Conservation (phyloP, 1,139 yeast species). For the Taphrina deformans region DNA sequence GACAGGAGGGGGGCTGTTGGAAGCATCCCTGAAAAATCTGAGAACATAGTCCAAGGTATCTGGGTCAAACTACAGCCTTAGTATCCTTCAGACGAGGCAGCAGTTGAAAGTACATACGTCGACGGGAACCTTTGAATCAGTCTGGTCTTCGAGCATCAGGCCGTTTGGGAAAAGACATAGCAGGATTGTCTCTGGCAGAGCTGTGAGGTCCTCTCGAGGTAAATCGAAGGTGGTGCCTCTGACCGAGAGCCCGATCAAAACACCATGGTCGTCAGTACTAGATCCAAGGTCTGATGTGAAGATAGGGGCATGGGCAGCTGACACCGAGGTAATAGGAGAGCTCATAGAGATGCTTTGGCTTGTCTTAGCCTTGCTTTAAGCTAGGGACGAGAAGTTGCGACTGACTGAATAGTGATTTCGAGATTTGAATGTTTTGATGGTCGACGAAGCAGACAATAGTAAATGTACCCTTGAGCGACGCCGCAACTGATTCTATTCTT, state of each 20-base stretch:
- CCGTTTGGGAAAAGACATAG: constrained; percentile 89
- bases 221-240: constrained; percentile 67
- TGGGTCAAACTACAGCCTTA: constrained; percentile 70
- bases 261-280: constrained; percentile 4
- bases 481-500: no score
- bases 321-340: constrained; percentile 28
- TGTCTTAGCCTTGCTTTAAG: no score
- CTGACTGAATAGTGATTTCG: no score
- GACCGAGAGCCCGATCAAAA: constrained; percentile 58
- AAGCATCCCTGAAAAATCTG: constrained; percentile 58
- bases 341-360: neutral
- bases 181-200: constrained; percentile 84
- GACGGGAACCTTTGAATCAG: constrained; percentile 74
- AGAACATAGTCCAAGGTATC: constrained; percentile 80
- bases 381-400: no score
- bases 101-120: constrained; percentile 35
- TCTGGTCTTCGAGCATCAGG: constrained; percentile 74
- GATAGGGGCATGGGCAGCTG: constrained; percentile 14
- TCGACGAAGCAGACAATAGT: no score
- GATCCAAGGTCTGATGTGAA: neutral
- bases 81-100: neutral
- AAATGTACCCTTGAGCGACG: no score
- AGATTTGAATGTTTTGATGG: no score
- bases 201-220: constrained; percentile 83
- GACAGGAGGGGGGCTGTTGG: constrained; percentile 35